Evolutionary conservation across 208 protist genomes (phyloP), one percentile per base, ranked within the genome.

Genomic region (Crithidia bombi): DNA sequence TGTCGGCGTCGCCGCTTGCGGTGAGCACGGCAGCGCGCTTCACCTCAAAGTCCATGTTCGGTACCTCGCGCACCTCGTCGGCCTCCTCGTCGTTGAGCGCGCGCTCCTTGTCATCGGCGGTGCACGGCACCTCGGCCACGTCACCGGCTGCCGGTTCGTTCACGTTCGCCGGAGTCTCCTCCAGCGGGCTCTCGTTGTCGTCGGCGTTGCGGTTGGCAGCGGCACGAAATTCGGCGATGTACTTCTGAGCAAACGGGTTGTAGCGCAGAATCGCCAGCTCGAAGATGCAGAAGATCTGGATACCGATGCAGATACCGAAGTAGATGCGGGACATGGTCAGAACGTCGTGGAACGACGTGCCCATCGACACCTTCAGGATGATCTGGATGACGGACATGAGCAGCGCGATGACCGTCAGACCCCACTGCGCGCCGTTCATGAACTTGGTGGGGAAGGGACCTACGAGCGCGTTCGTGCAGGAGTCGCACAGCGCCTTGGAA

Each of bases 391-490:
- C 41, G 11, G 83, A 89, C 69, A 89, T 82, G 72, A 90, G 56
- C 33, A 93, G 55, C 15, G 79, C 79, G 14, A 83, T 76, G 25
- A 92, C 71, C 11, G 75, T 78, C 39, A 91, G 64, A 43, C 93
- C 93, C 74, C 70, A 85, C 79, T 93, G 87, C 25, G 78, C 71
- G 11, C 76, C 86, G 58, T 84, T 85, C 66, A 87, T 92, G 67
- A 94, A 96, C 68, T 88, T 87, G 38, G 79, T 81, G 32, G 92
- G 92, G 62, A 97, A 91, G 14, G 81, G 78, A 26, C 79, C 86
- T 11, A 83, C 87, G 32, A 98, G 73, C 10, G 91, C 92, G 54
- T 93, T 93, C 15, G 87, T 83, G 39, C 78, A 84, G n/a, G 90
- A 86, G 58, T 96, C 83, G 61, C 82, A 86, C 23, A 96, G 69